Conservation (phyloP, 2,329 filamentous ascomycete species). For the Microdochium nivale region DNA sequence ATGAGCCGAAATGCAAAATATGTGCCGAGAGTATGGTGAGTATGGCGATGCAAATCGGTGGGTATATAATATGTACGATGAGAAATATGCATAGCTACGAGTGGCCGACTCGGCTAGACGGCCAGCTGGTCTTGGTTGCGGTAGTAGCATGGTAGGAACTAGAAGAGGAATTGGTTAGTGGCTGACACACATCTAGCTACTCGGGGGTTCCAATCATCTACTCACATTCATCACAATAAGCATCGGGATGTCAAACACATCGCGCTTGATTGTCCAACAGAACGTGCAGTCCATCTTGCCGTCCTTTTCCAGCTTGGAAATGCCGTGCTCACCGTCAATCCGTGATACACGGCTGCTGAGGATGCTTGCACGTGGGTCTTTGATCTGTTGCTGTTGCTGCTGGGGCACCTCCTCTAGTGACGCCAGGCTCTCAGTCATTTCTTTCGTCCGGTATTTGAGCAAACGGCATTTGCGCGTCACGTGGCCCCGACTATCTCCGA, state of each 20-base stretch:
- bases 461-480: conserved; percentile 79
- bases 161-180: neutral
- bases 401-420: conserved; percentile 21
- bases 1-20: too few relatives aligned
- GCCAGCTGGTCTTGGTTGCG: conserved; percentile 50
- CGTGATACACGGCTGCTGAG: conserved; percentile 51
- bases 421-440: conserved; percentile 33
- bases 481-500: conserved; percentile 80
- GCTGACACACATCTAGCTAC: too few relatives aligned
- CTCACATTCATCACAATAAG: conserved; percentile 96
- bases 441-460: conserved; percentile 79
- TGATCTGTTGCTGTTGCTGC: conserved; percentile 25
- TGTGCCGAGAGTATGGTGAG: too few relatives aligned
- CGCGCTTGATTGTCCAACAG: conserved; percentile 93
- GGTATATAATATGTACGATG: too few relatives aligned
- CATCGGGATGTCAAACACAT: conserved; percentile 98
- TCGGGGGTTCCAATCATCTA: conserved; percentile 14
- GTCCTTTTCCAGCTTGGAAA: conserved; percentile 74
- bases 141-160: conserved; percentile 54
- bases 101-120: conserved; percentile 25
- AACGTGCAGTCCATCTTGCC: conserved; percentile 92
- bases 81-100: neutral
- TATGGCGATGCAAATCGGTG: too few relatives aligned
- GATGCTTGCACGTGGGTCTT: conserved; percentile 37
- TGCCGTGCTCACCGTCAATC: conserved; percentile 67